Evolutionary conservation across 805 yeast species (phyloP), one percentile per base, ranked within the genome.

Genomic region (Hanseniaspora valbyensis): DNA sequence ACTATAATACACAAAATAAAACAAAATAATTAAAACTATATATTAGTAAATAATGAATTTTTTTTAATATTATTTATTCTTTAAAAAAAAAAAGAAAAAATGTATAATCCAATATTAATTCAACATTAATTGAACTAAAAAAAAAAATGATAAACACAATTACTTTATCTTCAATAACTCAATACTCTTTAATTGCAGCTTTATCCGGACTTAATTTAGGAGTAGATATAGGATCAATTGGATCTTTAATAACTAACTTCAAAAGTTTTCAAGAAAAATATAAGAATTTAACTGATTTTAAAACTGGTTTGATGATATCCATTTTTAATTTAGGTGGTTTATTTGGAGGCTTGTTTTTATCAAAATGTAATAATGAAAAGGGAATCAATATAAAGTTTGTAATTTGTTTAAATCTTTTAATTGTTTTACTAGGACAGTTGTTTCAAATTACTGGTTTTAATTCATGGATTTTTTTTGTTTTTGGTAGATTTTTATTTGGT

Each of bases 171-270:
- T 22, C 29, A 4, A 7, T 40, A 25, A 25, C 14, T 5, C 13
- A 3, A 4, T 46, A 30, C 26, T 37, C 42, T 4, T n/a, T 49
- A 2, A 38, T 42, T 5, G 26, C 80, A 49, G 80, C 84, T 6
- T 78, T 80, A 56, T 83, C 83, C 58, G 88, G 87, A 24, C 79
- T 77, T 59, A 77, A 79, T 34, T 78, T 79, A 56, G 88, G 88
- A 45, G 80, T 80, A 72, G 88, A 81, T 64, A 78, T 85, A 28
- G 87, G 87, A 59, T 78, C 82, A 52, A 78, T 81, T 60, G 79
- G 83, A n/a, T 85, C 86, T 43, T 33, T 49, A 14, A 75, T 81
- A 52, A 76, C 79, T 19, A 75, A 77, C 57, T 73, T 80, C 79
- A 59, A 69, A 12, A 78, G 78, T 53, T 80, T 73, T 61, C 59